A percentile compares a stretch with the other conserved stretches of the same genome.
These are phyloP conservation scores for Phytophthora sp. DNA, from an alignment of 352 stramenopile genomes.

Conservation along the genomic window DNA sequence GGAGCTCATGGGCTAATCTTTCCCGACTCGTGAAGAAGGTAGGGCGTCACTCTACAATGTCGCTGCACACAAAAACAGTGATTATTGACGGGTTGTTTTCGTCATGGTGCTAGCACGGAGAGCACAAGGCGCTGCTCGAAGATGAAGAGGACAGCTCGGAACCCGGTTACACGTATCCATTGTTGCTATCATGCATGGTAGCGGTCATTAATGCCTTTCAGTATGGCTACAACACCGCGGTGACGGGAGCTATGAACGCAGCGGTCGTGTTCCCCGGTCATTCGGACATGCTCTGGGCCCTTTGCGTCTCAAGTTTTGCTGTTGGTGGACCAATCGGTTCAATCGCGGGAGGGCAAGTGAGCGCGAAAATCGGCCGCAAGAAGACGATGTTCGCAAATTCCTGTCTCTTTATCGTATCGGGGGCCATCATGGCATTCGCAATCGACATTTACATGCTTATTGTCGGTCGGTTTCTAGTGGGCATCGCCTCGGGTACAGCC, in stretches of 20 bases:
- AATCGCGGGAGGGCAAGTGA: constrained; percentile 53
- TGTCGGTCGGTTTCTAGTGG: constrained; percentile 66
- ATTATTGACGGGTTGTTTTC: no score
- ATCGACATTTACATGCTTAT: constrained; percentile 80
- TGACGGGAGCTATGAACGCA: constrained; percentile 64
- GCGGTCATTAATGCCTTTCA: constrained; percentile 71
- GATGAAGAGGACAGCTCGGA: constrained; percentile 50
- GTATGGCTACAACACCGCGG: constrained; percentile 78
- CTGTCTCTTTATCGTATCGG: constrained; percentile 60
- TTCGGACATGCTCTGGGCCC: constrained; percentile 61
- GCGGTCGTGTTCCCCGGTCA: constrained; percentile 62
- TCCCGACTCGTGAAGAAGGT: constrained; percentile 50
- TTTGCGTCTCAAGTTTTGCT: constrained; percentile 68
- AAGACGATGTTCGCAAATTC: constrained; percentile 58
- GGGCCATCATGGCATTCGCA: constrained; percentile 57
- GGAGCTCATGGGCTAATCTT: constrained; percentile 62
- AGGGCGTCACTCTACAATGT: no score
- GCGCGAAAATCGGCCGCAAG: constrained; percentile 55
- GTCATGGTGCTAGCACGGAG: constrained; percentile 41
- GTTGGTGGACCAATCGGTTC: constrained; percentile 68
- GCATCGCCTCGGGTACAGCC: constrained; percentile 65
- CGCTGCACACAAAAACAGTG: no score
- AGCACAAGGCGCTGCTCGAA: constrained; percentile 56
- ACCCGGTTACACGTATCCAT: constrained; percentile 64
- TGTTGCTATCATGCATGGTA: constrained; percentile 63